Percentiles rank a stretch among this genome's conserved stretches.
Evolutionary conservation across 352 stramenopile genomes (phyloP).

Genomic region (Phytophthora idaei): DNA sequence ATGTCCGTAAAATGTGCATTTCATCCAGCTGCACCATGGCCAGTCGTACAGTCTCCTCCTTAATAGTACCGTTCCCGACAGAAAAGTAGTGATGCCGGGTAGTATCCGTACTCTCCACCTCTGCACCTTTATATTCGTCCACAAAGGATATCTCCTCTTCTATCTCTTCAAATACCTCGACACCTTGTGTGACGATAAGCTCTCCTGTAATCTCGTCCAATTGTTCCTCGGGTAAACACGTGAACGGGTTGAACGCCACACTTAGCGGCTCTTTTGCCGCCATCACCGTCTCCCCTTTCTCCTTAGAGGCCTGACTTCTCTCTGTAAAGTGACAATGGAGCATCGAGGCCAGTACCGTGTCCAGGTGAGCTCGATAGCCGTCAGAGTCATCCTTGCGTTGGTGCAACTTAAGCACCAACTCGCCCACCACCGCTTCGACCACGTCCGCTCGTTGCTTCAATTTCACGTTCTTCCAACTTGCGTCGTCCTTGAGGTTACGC

Average conservation of each 20-base stretch:
- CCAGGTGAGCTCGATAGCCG: constrained; percentile 50
- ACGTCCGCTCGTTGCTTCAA: constrained; percentile 73
- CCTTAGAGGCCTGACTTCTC: constrained; percentile 23
- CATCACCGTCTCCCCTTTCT: constrained; percentile 26
- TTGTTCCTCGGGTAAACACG: constrained; percentile 61
- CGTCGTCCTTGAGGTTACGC: not conserved
- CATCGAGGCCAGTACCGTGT: constrained; percentile 58
- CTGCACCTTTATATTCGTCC: constrained; percentile 39
- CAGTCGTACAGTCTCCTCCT: constrained; percentile 6
- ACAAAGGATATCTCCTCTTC: constrained; percentile 34
- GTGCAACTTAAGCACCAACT: constrained; percentile 62
- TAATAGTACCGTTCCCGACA: not conserved
- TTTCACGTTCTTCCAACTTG: constrained; percentile 25
- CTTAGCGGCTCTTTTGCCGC: constrained; percentile 42
- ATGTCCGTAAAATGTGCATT: constrained; percentile 58
- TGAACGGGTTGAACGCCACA: constrained; percentile 65
- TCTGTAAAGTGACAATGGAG: constrained; percentile 67
- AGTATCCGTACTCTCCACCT: not conserved
- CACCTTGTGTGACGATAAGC: constrained; percentile 48
- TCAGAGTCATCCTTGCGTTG: constrained; percentile 3
- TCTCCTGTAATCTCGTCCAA: constrained; percentile 65
- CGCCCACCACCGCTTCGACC: constrained; percentile 69
- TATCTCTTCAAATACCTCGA: constrained; percentile 25
- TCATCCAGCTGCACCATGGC: constrained; percentile 44
- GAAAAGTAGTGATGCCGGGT: constrained; percentile 45